Evolutionary conservation across 225 moss, liverwort and hornwort genomes (phyloP).

Genomic region (Antitrichia curtipendula): DNA sequence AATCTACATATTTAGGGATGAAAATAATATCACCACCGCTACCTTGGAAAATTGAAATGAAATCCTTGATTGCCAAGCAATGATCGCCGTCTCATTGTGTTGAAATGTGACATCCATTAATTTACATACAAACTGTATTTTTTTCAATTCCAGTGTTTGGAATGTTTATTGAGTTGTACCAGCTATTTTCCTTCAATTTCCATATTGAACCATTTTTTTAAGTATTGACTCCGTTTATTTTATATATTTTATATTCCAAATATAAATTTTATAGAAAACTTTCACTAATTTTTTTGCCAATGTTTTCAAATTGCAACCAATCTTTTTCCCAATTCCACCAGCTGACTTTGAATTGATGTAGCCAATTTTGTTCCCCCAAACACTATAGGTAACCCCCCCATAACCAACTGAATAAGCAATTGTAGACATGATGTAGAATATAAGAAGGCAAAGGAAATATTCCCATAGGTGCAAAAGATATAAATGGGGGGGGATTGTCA

Average conservation of each 20-base stretch:
- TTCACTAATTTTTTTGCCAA: fast-evolving
- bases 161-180: fast-evolving
- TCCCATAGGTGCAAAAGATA: too few relatives aligned
- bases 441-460: too few relatives aligned
- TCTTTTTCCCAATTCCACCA: not conserved
- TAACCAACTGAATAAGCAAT: too few relatives aligned
- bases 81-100: not conserved
- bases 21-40: not conserved
- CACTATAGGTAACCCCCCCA: too few relatives aligned
- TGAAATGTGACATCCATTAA: not conserved
- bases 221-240: fast-evolving
- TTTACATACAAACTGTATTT: not conserved
- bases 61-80: not conserved
- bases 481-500: too few relatives aligned
- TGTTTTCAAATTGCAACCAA: not conserved
- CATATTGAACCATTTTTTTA: not conserved
- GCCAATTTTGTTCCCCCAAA: fast-evolving
- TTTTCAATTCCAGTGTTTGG: fast-evolving
- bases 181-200: not conserved
- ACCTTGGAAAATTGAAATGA: not conserved
- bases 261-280: not conserved
- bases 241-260: not conserved
- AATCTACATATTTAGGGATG: fast-evolving
- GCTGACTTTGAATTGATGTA: not conserved
- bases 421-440: too few relatives aligned